Percentiles rank a stretch among this genome's conserved stretches.
phyloP scores from a whole-genome alignment of 169 alveolate genomes.

The Cryptosporidium parvum region DNA sequence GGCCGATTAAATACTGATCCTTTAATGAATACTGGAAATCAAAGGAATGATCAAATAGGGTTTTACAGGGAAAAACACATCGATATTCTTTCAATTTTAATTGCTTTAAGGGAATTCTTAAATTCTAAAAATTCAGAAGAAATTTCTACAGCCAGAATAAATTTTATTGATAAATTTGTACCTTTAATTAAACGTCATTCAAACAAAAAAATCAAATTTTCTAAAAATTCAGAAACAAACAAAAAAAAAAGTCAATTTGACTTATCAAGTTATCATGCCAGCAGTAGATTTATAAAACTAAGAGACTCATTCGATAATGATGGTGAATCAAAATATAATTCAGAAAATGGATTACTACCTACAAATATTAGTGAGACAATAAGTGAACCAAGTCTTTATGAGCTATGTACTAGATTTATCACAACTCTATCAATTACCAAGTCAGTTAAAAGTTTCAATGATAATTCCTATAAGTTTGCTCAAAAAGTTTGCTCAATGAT shows the following conservation, averaged over 20 bases:
- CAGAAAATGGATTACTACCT: not conserved
- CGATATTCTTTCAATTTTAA: constrained; percentile 16
- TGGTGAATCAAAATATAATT: not conserved
- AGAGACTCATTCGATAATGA: constrained; percentile 3
- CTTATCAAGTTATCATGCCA: not conserved
- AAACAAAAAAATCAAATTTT: not conserved
- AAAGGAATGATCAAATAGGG: not conserved
- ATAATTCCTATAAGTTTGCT: constrained; percentile 60
- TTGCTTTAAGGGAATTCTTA: constrained; percentile 15
- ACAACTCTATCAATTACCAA: constrained; percentile 38
- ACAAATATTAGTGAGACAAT: not conserved
- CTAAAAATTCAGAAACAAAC: not conserved
- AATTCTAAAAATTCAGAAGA: constrained; percentile 18
- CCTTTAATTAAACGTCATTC: constrained; percentile 12
- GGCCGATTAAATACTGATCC: constrained; percentile 27
- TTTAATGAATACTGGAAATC: constrained; percentile 40
- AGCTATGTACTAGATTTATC: constrained; percentile 54
- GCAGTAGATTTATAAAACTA: constrained; percentile 4
- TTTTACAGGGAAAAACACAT: constrained; percentile 31
- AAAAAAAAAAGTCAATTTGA: not conserved
- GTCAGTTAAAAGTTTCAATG: constrained; percentile 36
- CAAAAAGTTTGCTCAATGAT: constrained; percentile 56
- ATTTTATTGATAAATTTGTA: constrained; percentile 23
- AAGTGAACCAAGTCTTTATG: constrained; percentile 24
- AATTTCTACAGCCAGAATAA: constrained; percentile 3